Conservation (phyloP, 2,329 filamentous ascomycete genomes). For the Harringtonia lauricola region DNA sequence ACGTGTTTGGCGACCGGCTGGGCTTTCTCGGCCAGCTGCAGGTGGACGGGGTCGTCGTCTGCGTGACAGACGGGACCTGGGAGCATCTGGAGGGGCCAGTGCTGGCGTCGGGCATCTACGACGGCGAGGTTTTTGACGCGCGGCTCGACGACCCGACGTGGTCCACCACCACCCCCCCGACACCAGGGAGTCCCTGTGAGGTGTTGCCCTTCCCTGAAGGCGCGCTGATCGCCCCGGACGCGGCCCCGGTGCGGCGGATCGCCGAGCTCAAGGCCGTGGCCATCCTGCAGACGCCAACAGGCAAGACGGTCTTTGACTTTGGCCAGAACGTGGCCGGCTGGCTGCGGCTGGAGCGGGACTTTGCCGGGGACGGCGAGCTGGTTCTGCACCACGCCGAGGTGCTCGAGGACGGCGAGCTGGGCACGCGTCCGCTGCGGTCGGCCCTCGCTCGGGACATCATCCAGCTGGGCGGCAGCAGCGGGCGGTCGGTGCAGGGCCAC, state of each 20-base stretch:
- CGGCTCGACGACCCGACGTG: conserved; percentile 14
- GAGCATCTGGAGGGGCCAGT: conserved; percentile 20
- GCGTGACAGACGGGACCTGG: conserved; percentile 5
- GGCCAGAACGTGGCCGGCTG: conserved; percentile 48
- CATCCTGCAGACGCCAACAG: conserved; percentile 22
- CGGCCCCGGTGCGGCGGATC: conserved; percentile 30
- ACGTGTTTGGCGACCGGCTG: conserved; percentile 27
- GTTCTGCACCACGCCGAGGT: conserved; percentile 43
- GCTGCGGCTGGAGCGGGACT: conserved; percentile 22
- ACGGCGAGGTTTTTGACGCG: conserved; percentile 40
- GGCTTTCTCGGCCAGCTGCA: conserved; percentile 27
- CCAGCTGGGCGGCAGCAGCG: conserved; percentile 14
- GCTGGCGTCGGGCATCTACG: conserved; percentile 32
- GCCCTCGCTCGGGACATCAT: conserved; percentile 31
- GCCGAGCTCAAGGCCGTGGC: conserved; percentile 18
- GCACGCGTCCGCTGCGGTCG: conserved; percentile 27
- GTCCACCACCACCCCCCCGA: not conserved
- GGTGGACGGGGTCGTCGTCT: conserved; percentile 9
- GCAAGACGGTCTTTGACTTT: conserved; percentile 42
- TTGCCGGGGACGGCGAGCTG: conserved; percentile 24
- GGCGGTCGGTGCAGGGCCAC: conserved; percentile 23
- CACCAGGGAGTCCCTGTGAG: not conserved
- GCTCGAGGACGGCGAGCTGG: conserved; percentile 35
- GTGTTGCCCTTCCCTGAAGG: conserved; percentile 18
- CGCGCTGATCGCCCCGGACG: conserved; percentile 27